These are phyloP conservation scores for Solanum dulcamara DNA, from an alignment of 257 asterid species.

Conservation along the genomic window DNA sequence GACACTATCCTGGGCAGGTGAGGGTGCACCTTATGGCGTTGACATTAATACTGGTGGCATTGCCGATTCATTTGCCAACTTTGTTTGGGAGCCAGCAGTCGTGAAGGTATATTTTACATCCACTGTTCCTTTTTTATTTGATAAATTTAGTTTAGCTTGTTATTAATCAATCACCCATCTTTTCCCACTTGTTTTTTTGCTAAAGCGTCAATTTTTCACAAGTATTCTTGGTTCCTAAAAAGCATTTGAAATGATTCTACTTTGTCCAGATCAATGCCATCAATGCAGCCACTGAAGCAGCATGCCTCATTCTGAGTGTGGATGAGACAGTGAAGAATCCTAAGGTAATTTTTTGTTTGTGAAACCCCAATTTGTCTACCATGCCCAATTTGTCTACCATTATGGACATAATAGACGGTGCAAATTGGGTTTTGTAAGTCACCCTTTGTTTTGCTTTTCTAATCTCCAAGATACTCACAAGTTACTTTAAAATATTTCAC, in stretches of 20 bases:
- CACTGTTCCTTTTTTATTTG: neutral
- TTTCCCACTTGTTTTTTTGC: neutral
- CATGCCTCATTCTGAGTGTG: conserved; percentile 75
- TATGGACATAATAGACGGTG: neutral
- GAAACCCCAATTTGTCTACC: neutral
- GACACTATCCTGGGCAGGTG: conserved; percentile 19
- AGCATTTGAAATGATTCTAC: neutral
- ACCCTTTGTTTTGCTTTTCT: neutral
- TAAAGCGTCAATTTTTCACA: neutral
- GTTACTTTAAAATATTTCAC: neutral
- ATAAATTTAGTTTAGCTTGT: neutral
- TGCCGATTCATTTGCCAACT: conserved; percentile 66
- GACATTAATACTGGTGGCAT: conserved; percentile 51
- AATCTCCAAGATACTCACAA: neutral
- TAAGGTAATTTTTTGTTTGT: conserved; percentile 33
- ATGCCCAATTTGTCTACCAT: neutral
- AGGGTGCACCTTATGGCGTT: conserved; percentile 51
- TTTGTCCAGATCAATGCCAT: conserved; percentile 65
- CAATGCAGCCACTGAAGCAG: conserved; percentile 91
- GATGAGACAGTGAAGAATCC: conserved; percentile 87
- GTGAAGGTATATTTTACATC: conserved; percentile 43
- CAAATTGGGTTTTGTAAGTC: neutral
- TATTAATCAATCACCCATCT: neutral
- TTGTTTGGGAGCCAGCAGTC: conserved; percentile 86
- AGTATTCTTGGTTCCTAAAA: neutral